Evolutionary conservation across 2,329 filamentous ascomycete genomes (phyloP), one percentile per base, ranked within the genome.

Genomic region (Nemania sp.): DNA sequence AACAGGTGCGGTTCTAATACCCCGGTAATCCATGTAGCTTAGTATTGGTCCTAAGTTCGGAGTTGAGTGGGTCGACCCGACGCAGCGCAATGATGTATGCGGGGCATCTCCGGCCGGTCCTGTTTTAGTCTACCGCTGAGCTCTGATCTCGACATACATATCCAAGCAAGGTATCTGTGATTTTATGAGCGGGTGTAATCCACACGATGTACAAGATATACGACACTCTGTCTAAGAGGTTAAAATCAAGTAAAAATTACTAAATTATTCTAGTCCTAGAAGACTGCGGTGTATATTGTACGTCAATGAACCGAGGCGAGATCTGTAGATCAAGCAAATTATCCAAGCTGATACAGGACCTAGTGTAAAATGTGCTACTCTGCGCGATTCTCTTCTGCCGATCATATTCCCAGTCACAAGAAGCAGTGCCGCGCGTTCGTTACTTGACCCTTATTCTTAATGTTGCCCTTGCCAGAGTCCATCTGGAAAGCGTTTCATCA

Each of bases 401-500:
- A 3, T 13, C 20, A 2, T 32, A 2, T 10, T 37, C 20, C 11
- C 29, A 37, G 10, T 39, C 1, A 6, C 18, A 9, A 2, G n/a
- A 15, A 5, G 13, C 25, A 32, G 12, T 34, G 15, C 15, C 25
- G 18, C 29, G 6, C 35, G 37, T 20, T 49, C 32, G 12, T 42
- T 20, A 20, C 15, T 20, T 45, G 20, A 20, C 43, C 21, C 32
- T n/a, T 21, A 32, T 55, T 20, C 9, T 48, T 6, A 29, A n/a
- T n/a, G n/a, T 32, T 18, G 40, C 11, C 9, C 40, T 54, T 45
- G 40, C 25, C 48, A 17, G 51, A 45, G 40, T 42, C 25, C 21
- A 53, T 56, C 34, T 55, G 5, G 47, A 49, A 12, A n/a, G 40
- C 11, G 60, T 62, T 62, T 59, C 56, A 62, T 45, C 29, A 42